Evolutionary conservation across 2,329 filamentous ascomycete genomes (phyloP).

Genomic region (Beauveria australis): DNA sequence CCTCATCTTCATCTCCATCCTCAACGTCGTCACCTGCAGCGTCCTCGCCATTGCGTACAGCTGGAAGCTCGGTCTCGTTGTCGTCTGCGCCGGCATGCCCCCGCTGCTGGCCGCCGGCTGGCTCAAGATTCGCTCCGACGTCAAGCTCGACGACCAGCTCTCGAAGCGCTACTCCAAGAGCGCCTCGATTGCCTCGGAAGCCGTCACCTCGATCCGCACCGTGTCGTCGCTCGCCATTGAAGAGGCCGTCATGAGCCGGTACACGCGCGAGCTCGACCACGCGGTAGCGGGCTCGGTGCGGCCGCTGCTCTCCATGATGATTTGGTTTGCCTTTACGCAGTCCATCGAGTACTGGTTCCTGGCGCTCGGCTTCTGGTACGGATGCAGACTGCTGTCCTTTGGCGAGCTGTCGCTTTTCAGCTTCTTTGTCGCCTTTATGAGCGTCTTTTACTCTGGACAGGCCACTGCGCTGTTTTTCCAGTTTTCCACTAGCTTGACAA

Average conservation of each 20-base stretch:
- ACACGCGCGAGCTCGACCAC: constrained; percentile 23
- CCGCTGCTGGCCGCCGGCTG: constrained; percentile 32
- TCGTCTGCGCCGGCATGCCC: constrained; percentile 33
- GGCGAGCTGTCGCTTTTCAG: constrained; percentile 44
- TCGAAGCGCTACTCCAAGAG: constrained; percentile 29
- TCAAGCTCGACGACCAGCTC: constrained; percentile 27
- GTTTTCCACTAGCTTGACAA: constrained; percentile 45
- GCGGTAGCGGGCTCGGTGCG: constrained; percentile 18
- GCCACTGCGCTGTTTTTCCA: constrained; percentile 33
- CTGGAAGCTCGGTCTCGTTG: constrained; percentile 38
- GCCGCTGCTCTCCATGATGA: constrained; percentile 26
- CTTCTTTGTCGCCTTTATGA: constrained; percentile 43
- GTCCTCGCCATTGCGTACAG: constrained; percentile 31
- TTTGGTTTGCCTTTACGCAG: constrained; percentile 30
- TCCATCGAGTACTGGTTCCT: constrained; percentile 30
- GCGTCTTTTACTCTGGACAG: constrained; percentile 38
- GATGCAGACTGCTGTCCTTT: constrained; percentile 28
- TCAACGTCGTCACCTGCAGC: constrained; percentile 31
- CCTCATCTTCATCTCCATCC: constrained; percentile 31
- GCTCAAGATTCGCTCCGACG: constrained; percentile 35
- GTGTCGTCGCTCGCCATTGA: constrained; percentile 32
- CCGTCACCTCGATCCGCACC: constrained; percentile 36
- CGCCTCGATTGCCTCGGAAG: constrained; percentile 38
- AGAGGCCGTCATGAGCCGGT: constrained; percentile 23
- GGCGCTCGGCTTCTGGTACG: constrained; percentile 35